phyloP scores from a whole-genome alignment of 441 rosid genomes.

The Erodium trifolium region DNA sequence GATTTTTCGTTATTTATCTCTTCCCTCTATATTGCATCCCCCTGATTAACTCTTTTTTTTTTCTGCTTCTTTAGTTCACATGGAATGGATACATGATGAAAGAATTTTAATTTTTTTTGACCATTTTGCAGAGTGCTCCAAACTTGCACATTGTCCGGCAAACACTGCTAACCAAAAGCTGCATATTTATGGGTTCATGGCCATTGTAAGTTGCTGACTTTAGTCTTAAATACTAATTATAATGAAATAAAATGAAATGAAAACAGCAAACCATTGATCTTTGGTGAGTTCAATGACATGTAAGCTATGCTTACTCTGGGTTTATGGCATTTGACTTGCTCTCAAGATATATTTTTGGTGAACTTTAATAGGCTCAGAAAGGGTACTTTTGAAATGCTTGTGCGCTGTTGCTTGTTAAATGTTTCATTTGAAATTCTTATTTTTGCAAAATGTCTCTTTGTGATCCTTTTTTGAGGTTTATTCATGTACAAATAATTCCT shows the following conservation, averaged over 20 bases:
- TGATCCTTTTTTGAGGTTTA: neutral
- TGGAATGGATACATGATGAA: slow-evolving; percentile 10
- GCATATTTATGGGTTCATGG: slow-evolving; percentile 79
- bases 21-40: neutral
- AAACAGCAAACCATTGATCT: neutral
- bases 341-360: neutral
- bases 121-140: slow-evolving; percentile 62
- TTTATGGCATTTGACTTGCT: neutral
- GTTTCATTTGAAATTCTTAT: neutral
- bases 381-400: neutral
- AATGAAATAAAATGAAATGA: neutral
- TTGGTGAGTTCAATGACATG: neutral
- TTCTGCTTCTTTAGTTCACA: slow-evolving; percentile 2
- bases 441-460: neutral
- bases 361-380: neutral
- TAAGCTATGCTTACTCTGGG: neutral
- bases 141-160: slow-evolving; percentile 64
- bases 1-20: too few relatives aligned
- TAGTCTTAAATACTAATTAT: neutral
- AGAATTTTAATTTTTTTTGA: slow-evolving; percentile 1
- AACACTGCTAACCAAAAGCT: slow-evolving; percentile 65
- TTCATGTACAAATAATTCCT: neutral
- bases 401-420: neutral
- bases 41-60: neutral
- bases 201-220: slow-evolving; percentile 54